Conservation (phyloP, 352 stramenopile species). For the Saprolegnia diclina region DNA sequence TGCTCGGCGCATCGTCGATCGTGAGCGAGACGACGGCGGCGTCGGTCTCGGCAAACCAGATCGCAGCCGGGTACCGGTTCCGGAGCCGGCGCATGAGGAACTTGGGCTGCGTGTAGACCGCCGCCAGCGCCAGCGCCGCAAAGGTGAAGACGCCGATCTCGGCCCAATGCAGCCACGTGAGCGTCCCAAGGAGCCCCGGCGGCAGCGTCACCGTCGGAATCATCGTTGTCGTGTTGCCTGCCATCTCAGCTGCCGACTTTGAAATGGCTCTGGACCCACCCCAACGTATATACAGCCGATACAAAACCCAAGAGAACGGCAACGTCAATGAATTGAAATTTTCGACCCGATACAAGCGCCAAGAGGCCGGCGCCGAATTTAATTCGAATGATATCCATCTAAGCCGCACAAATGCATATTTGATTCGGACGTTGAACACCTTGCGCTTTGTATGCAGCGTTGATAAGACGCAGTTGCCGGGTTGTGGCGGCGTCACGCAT, state of each 20-base stretch:
- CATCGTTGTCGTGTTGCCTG: neutral
- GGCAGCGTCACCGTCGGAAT: neutral
- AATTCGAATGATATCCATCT: neutral
- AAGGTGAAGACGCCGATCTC: constrained; percentile 28
- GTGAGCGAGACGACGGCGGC: constrained; percentile 60
- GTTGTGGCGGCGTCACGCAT: neutral
- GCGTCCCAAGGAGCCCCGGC: neutral
- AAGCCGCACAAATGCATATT: neutral
- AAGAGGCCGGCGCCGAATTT: neutral
- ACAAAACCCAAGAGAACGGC: neutral
- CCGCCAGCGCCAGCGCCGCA: constrained; percentile 35
- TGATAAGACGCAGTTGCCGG: neutral
- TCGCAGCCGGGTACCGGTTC: constrained; percentile 61
- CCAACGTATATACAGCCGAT: neutral
- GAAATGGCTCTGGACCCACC: neutral
- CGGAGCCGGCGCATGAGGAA: constrained; percentile 64
- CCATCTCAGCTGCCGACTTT: neutral
- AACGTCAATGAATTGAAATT: constrained; percentile 1
- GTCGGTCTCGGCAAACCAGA: constrained; percentile 61
- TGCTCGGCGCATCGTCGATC: constrained; percentile 72
- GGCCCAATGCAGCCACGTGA: constrained; percentile 8
- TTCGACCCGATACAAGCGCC: neutral
- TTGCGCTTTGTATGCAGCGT: neutral
- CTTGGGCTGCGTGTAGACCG: constrained; percentile 61
- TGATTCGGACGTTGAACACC: neutral